Base-by-base conservation (phyloP, 106 monocot genomes). In the Gastrodia elata region DNA sequence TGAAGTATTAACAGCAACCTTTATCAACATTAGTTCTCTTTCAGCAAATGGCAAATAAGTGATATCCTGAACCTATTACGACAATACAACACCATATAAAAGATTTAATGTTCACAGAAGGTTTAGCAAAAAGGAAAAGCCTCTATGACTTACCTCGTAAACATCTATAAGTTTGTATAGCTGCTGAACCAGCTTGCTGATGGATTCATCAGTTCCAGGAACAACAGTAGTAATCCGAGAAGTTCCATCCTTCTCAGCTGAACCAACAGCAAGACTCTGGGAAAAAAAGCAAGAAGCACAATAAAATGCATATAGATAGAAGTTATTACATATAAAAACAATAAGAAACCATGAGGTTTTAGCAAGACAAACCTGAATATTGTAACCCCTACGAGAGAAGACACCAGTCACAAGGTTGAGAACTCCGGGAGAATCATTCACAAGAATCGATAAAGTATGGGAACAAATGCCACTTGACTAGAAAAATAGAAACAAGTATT, bases 251-350 rank as follows among this genome's bases (percentile, higher is more conserved):
- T 82, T 84, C 72, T 93, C 93, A 44, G 90, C 93, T 37, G 83
- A 78, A 41, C 97, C 97, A 61, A 93, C 93, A 56, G 97, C 90
- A 82, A 93, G 97, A 79, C 97, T 98, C 97, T 98, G 83, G 4
- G 10, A 71, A 58, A 26, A 34, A 68, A 32, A 69, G 56, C 33
- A 6, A 70, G 30, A 14, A 22, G 37, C 34, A 8, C 64, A 42
- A 15, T 38, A 48, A 40, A 74, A 70, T 34, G 32, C 39, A 15
- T 13, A 26, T 13, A 67, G 25, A 27, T 41, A 4, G 39, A 70
- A 30, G 0, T 28, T 25, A 16, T 18, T 11, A 49, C 34, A 11
- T 20, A 28, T 6, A 26, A 2, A 13, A 75, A 68, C 44, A 65
- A 33, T 27, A 81, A 64, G 38, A 58, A 73, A 64, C 5, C 39